Conservation (phyloP, 2,329 filamentous ascomycete species). For the Aspergillus japonicus region DNA sequence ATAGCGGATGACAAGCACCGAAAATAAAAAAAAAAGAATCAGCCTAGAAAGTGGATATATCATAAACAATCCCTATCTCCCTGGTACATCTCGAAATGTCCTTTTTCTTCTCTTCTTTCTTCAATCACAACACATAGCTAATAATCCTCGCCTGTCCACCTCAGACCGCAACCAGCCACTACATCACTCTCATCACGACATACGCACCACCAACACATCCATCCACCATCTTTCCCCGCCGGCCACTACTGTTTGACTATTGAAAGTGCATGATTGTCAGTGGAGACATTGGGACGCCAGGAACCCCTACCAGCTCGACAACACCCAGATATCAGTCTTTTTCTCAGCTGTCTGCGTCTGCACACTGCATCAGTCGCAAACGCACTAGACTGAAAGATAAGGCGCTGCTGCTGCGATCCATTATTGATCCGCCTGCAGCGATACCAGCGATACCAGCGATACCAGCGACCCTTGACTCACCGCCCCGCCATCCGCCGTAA, state of each 20-base stretch:
- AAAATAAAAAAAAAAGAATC: constrained; percentile 12
- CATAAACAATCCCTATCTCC: constrained; percentile 15
- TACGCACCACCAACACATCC: constrained; percentile 5
- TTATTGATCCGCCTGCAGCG: constrained; percentile 14
- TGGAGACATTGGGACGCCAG: neutral
- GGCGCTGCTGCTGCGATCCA: constrained; percentile 5
- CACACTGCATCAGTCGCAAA: neutral
- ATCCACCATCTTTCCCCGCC: neutral
- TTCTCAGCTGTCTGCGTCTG: neutral
- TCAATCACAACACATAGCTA: neutral
- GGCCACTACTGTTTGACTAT: constrained; percentile 3
- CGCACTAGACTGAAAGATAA: constrained; percentile 11
- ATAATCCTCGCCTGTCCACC: neutral
- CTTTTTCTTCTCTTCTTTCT: constrained; percentile 4
- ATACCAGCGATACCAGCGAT: constrained; percentile 1
- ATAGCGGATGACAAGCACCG: constrained; percentile 4
- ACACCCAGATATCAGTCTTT: neutral
- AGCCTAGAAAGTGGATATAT: constrained; percentile 24
- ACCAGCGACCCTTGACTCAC: constrained; percentile 22
- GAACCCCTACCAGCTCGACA: neutral
- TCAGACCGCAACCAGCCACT: constrained; percentile 6
- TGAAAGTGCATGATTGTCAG: neutral
- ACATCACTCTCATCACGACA: constrained; percentile 6
- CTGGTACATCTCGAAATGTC: constrained; percentile 9
- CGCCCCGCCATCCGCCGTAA: constrained; percentile 22